A percentile compares a stretch with the other conserved stretches of the same genome.
phyloP scores from a whole-genome alignment of 2,329 filamentous ascomycete genomes.

The Harringtonia aguacate region DNA sequence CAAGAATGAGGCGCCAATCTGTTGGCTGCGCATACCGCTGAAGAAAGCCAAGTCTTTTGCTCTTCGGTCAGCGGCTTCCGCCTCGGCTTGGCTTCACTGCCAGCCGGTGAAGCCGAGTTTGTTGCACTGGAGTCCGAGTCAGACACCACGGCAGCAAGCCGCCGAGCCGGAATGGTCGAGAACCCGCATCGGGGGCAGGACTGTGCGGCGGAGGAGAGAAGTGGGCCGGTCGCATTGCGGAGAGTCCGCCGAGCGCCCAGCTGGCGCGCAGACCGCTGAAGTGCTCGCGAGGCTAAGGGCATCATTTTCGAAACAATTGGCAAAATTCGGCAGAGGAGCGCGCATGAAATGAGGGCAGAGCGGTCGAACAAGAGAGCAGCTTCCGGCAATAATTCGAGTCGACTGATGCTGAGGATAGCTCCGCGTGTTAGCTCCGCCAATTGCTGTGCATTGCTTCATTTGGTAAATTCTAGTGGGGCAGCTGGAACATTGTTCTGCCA shows the following conservation, averaged over 20 bases:
- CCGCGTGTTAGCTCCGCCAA: too few species aligned
- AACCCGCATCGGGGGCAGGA: slow-evolving; percentile 10
- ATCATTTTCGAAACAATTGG: background rate
- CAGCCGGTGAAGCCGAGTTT: background rate
- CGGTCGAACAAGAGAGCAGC: too few species aligned
- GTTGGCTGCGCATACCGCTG: slow-evolving; percentile 60
- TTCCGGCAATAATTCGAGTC: too few species aligned
- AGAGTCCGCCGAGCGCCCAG: background rate
- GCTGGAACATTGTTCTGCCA: slow-evolving; percentile 2
- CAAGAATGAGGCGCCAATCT: too few species aligned
- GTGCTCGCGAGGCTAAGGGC: background rate
- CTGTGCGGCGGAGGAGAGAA: background rate
- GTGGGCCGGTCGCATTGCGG: background rate
- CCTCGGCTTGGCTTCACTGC: slow-evolving; percentile 19
- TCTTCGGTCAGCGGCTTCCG: slow-evolving; percentile 54
- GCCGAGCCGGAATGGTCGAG: slow-evolving; percentile 7
- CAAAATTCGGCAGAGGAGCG: too few species aligned
- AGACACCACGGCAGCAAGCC: slow-evolving; percentile 3
- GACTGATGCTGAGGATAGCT: too few species aligned
- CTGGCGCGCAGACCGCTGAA: slow-evolving; percentile 1
- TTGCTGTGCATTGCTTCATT: background rate
- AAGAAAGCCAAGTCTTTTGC: slow-evolving; percentile 65
- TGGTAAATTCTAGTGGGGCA: background rate
- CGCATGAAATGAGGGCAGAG: background rate
- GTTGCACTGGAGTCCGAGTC: background rate